A percentile compares a stretch with the other conserved stretches of the same genome.
phyloP scores from a whole-genome alignment of 768 basidiomycete genomes.

The Nevesoporus exiguus region DNA sequence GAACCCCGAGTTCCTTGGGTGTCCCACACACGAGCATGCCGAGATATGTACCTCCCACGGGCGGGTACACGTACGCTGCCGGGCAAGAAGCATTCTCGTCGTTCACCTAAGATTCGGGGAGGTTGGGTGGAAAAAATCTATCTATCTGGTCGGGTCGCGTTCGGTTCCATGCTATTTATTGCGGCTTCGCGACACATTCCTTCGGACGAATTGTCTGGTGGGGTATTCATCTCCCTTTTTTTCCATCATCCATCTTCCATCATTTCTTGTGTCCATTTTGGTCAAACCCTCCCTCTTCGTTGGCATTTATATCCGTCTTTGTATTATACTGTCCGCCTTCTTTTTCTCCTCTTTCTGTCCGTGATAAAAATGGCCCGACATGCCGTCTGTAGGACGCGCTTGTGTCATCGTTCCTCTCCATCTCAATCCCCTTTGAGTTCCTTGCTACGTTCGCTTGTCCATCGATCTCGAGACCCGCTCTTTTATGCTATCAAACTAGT shows the following conservation, averaged over 20 bases:
- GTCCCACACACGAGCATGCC: slow-evolving; percentile 13
- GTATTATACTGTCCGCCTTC: slow-evolving; percentile 2
- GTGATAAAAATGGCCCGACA: slow-evolving; percentile 11
- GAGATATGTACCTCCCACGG: slow-evolving; percentile 17
- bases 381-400: slow-evolving; percentile 2
- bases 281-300: slow-evolving; percentile 1
- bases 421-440: background rate
- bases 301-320: slow-evolving; percentile 10
- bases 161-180: slow-evolving; percentile 6
- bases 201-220: slow-evolving; percentile 7
- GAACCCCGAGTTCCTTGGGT: slow-evolving; percentile 10
- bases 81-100: slow-evolving; percentile 23
- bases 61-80: slow-evolving; percentile 22
- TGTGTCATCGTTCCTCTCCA: slow-evolving; percentile 6
- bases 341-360: background rate
- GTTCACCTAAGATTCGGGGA: slow-evolving; percentile 12
- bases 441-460: slow-evolving; percentile 8
- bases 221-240: slow-evolving; percentile 5
- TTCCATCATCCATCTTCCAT: slow-evolving; percentile 4
- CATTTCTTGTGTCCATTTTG: slow-evolving; percentile 18
- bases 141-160: background rate
- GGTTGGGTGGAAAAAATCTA: background rate
- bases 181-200: background rate
- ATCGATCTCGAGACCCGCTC: slow-evolving; percentile 10
- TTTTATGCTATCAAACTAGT: slow-evolving; percentile 12